Percentiles rank a stretch among this genome's conserved stretches.
phyloP scores from a whole-genome alignment of 257 asterid species.

The Perilla frutescens region DNA sequence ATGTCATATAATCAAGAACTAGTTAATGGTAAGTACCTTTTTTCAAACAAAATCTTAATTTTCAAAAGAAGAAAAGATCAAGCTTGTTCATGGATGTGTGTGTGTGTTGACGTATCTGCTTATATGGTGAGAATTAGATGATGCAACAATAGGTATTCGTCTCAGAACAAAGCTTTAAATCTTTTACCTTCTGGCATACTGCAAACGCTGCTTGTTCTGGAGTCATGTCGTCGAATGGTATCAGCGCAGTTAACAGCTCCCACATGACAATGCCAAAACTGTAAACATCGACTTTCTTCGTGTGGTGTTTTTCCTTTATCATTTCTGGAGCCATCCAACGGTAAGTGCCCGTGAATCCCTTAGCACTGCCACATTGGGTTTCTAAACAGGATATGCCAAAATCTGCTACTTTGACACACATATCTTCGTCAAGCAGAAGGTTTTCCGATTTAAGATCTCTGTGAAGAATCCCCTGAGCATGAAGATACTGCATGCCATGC shows the following conservation, averaged over 20 bases:
- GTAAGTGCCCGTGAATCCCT: constrained; percentile 96
- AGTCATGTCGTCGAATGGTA: constrained; percentile 90
- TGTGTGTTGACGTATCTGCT: not conserved
- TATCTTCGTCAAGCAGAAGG: constrained; percentile 78
- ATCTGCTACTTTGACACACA: constrained; percentile 95
- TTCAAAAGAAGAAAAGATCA: not conserved
- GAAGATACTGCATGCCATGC: constrained; percentile 92
- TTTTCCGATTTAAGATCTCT: constrained; percentile 95
- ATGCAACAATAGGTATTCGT: not conserved
- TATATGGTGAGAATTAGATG: not conserved
- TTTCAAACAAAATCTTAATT: not conserved
- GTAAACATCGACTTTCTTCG: constrained; percentile 93
- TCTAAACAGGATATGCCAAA: constrained; percentile 96
- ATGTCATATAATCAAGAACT: not conserved
- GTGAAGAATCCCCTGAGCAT: constrained; percentile 88
- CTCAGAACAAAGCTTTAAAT: not conserved
- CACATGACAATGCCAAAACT: constrained; percentile 89
- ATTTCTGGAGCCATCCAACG: constrained; percentile 99
- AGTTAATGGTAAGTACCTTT: not conserved
- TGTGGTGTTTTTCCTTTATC: constrained; percentile 90
- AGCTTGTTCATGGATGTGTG: not conserved
- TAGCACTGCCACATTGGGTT: constrained; percentile 88
- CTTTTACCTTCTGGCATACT: constrained; percentile 91
- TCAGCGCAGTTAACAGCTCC: constrained; percentile 95
- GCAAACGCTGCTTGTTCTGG: constrained; percentile 99